These are phyloP conservation scores for Irpex rosettiformis DNA, from an alignment of 1,284 basidiomycete species.

Conservation along the genomic window DNA sequence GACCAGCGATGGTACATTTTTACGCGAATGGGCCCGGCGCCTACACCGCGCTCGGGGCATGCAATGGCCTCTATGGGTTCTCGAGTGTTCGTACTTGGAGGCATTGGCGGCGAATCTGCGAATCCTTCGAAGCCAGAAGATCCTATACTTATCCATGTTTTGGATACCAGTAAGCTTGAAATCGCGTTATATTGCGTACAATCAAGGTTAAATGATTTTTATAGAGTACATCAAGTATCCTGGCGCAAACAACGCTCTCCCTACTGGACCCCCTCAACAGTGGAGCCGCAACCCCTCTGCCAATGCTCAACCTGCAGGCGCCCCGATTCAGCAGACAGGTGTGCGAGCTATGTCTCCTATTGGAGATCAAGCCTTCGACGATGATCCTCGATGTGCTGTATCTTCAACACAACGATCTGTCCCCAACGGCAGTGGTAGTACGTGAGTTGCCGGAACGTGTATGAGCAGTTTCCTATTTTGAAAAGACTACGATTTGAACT, in stretches of 20 bases:
- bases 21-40: slow-evolving; percentile 97
- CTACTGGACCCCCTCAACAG: slow-evolving; percentile 32
- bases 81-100: slow-evolving; percentile 90
- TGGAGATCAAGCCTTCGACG: slow-evolving; percentile 38
- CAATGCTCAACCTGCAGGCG: slow-evolving; percentile 21
- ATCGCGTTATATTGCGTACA: slow-evolving; percentile 7
- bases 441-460: too few species aligned
- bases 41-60: slow-evolving; percentile 89
- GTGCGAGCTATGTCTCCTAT: slow-evolving; percentile 57
- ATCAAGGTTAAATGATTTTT: neutral
- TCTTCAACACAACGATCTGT: slow-evolving; percentile 47
- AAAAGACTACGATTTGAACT: too few species aligned
- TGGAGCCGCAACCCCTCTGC: slow-evolving; percentile 38
- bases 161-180: slow-evolving; percentile 81
- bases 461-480: too few species aligned
- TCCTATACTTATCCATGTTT: slow-evolving; percentile 79
- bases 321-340: slow-evolving; percentile 23
- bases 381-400: slow-evolving; percentile 59
- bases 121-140: slow-evolving; percentile 77
- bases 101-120: slow-evolving; percentile 83
- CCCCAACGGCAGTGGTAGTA: slow-evolving; percentile 45
- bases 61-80: slow-evolving; percentile 90
- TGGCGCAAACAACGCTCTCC: slow-evolving; percentile 52
- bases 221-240: slow-evolving; percentile 95
- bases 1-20: slow-evolving; percentile 94